Conservation (phyloP, 2,329 filamentous ascomycete genomes). For the Hypoxylon sp. region DNA sequence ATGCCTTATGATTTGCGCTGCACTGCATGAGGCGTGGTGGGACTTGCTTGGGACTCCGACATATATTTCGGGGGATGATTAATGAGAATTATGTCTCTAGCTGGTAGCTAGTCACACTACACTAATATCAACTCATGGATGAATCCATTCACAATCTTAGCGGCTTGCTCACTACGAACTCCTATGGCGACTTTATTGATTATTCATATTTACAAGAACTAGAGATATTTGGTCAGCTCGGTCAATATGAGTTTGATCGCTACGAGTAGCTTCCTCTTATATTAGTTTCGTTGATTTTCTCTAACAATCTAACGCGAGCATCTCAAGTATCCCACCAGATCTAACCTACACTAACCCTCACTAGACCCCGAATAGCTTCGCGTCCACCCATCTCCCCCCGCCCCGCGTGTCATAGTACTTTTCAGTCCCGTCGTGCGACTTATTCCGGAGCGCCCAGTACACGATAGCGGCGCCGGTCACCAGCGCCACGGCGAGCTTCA, state of each 20-base stretch:
- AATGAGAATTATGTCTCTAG: background rate
- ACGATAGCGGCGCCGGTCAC: slow-evolving; percentile 5
- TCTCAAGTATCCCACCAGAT: too few species aligned
- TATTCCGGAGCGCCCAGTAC: slow-evolving; percentile 7
- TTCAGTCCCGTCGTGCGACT: too few species aligned
- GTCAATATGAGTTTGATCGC: too few species aligned
- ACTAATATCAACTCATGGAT: background rate
- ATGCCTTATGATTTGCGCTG: slow-evolving; percentile 2
- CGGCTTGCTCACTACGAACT: background rate
- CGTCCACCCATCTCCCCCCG: background rate
- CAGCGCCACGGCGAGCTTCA: slow-evolving; percentile 14
- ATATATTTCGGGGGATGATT: background rate
- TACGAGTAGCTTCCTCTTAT: too few species aligned
- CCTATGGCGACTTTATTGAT: background rate
- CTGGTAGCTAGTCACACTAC: background rate
- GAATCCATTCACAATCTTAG: background rate
- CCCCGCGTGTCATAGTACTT: too few species aligned
- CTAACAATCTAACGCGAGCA: background rate
- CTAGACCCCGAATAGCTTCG: background rate
- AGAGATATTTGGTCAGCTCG: too few species aligned
- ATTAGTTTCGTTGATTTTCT: background rate
- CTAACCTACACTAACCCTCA: background rate
- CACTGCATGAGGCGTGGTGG: background rate
- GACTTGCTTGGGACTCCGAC: background rate
- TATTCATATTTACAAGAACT: too few species aligned